These are phyloP conservation scores for Fusarium algeriense DNA, from an alignment of 2,329 filamentous ascomycete genomes.

Conservation along the genomic window DNA sequence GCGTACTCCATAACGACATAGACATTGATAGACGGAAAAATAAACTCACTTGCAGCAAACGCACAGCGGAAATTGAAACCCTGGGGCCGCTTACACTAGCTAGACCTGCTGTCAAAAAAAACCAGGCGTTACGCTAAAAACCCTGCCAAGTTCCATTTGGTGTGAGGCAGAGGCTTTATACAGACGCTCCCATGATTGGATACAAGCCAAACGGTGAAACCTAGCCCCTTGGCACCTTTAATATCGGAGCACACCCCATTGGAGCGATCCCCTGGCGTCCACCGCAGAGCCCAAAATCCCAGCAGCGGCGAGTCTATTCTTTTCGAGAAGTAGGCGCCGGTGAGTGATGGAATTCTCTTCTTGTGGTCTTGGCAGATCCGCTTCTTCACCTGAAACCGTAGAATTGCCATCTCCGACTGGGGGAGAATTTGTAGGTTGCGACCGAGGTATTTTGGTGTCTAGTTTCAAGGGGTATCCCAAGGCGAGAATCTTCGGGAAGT, in stretches of 20 bases:
- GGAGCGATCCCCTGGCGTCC: slow-evolving; percentile 2
- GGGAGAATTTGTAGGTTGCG: slow-evolving; percentile 21
- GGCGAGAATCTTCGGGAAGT: background rate
- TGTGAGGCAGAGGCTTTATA: slow-evolving; percentile 46
- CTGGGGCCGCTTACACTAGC: slow-evolving; percentile 13
- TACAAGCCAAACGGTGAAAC: slow-evolving; percentile 30
- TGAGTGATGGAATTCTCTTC: background rate
- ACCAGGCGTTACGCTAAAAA: slow-evolving; percentile 21
- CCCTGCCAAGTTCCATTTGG: slow-evolving; percentile 9
- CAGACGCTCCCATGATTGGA: slow-evolving; percentile 27
- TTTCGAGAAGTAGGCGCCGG: slow-evolving; percentile 23
- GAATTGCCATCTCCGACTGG: slow-evolving; percentile 31
- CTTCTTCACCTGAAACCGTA: slow-evolving; percentile 37
- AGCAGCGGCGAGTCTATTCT: background rate
- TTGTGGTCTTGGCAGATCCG: slow-evolving; percentile 5
- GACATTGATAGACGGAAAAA: slow-evolving; percentile 44
- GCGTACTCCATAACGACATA: slow-evolving; percentile 27
- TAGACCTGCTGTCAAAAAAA: slow-evolving; percentile 24
- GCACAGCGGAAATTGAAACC: slow-evolving; percentile 34
- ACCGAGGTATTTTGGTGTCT: slow-evolving; percentile 1
- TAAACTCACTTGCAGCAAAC: slow-evolving; percentile 3
- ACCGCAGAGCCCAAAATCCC: background rate
- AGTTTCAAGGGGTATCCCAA: slow-evolving; percentile 26
- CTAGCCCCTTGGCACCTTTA: slow-evolving; percentile 23
- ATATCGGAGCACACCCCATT: slow-evolving; percentile 38